Evolutionary conservation across 495 filamentous ascomycete genomes (phyloP).

Genomic region (Penicillium angulare): DNA sequence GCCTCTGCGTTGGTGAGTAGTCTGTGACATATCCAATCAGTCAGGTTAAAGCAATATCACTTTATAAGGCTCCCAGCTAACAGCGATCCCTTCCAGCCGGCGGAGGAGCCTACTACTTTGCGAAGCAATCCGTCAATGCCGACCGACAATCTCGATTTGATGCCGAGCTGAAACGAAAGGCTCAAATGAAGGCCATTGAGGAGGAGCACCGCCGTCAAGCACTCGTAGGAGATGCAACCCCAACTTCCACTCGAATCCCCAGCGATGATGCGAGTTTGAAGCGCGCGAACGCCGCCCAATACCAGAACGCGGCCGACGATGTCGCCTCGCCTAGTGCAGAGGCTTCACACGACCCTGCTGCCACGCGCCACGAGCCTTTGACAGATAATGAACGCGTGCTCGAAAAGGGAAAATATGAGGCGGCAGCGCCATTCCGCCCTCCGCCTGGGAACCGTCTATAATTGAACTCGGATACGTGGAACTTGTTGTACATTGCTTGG

Average conservation of each 20-base stretch:
- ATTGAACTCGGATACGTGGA: slow-evolving; percentile 60
- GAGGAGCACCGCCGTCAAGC: slow-evolving; percentile 43
- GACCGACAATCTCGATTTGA: slow-evolving; percentile 73
- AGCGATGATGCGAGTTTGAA: slow-evolving; percentile 29
- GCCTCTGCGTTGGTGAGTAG: slow-evolving; percentile 70
- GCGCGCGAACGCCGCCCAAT: slow-evolving; percentile 35
- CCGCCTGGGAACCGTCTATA: slow-evolving; percentile 85
- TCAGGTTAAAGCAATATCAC: not conserved
- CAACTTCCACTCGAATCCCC: slow-evolving; percentile 18
- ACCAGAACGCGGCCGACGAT: slow-evolving; percentile 47
- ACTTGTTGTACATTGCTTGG: slow-evolving; percentile 17
- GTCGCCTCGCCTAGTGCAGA: slow-evolving; percentile 77
- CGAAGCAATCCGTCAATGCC: slow-evolving; percentile 89
- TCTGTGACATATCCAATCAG: not conserved
- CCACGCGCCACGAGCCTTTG: slow-evolving; percentile 77
- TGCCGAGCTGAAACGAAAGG: slow-evolving; percentile 62
- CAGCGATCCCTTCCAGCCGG: slow-evolving; percentile 54
- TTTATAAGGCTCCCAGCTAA: not conserved
- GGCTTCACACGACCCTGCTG: slow-evolving; percentile 76
- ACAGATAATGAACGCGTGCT: slow-evolving; percentile 65
- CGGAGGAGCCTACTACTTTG: slow-evolving; percentile 93
- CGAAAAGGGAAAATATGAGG: slow-evolving; percentile 91
- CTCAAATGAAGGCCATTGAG: slow-evolving; percentile 59
- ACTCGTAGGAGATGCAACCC: no score
- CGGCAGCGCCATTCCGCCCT: slow-evolving; percentile 66